Evolutionary conservation across 176 grass and related monocot genomes (phyloP), one percentile per base, ranked within the genome.

Genomic region (Musa beccarii): DNA sequence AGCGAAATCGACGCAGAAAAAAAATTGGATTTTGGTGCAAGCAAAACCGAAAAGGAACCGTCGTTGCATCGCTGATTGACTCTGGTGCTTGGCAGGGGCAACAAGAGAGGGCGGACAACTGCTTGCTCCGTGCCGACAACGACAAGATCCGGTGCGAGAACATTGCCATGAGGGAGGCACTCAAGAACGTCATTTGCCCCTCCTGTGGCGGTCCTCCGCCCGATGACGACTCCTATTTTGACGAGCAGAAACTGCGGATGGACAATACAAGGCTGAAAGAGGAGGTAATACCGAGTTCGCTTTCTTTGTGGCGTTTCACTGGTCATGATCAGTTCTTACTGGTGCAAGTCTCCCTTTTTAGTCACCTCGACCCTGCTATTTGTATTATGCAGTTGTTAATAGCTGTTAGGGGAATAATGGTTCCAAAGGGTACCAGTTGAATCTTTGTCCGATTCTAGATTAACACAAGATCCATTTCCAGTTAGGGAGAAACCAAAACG

Each of bases 111-210:
- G 75, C 88, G 49, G 90, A 91, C 86, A 98, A 98, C 82, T 93
- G 84, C 75, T 83, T 84, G 66, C 86, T 93, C 0, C 90, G 94
- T 1, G 82, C 82, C 1, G 94, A 98, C 82, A 98, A 98, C 68
- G 94, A 98, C 84, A 93, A 91, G 83, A 90, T 98, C 80, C 90
- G 90, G 16, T 93, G 90, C 72, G 94, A 98, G 80, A 98, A 93
- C 73, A 89, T 98, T 72, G 83, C 87, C 78, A 93, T 98, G 86
- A 77, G 86, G 0, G 94, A 90, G 86, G 90, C 94, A 11, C 81
- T 98, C 21, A 89, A 84, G 79, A 98, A 98, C 75, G 71, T 93
- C 59, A 82, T 93, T 78, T 98, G 94, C 84, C 94, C 94, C 69
- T 80, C 50, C 82, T 98, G 94, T 63, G 94, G 90, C 57, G 84